Percentiles rank a stretch among this genome's conserved stretches.
Evolutionary conservation across 2,329 filamentous ascomycete species (phyloP).

Genomic region (Thermoascus crustaceus): DNA sequence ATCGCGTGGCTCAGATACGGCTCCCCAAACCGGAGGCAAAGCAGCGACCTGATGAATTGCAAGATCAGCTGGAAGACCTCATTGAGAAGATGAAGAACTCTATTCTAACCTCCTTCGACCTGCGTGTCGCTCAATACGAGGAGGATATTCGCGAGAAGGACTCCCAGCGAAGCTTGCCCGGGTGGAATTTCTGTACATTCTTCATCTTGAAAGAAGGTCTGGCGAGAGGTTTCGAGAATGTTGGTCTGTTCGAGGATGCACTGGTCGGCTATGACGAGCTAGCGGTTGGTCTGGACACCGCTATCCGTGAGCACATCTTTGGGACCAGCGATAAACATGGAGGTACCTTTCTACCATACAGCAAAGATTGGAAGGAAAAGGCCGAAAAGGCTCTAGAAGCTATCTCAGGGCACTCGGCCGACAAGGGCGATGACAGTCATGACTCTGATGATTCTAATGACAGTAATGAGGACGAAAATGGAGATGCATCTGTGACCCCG

Average conservation of each 20-base stretch:
- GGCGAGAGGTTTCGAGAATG: constrained; percentile 88
- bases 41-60: constrained; percentile 68
- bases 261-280: constrained; percentile 92
- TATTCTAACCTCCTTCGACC: constrained; percentile 84
- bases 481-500: constrained; percentile 16
- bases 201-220: constrained; percentile 96
- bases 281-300: constrained; percentile 72
- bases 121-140: constrained; percentile 86
- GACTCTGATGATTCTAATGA: constrained; percentile 19
- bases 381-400: constrained; percentile 47
- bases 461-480: constrained; percentile 20
- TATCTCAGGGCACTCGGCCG: constrained; percentile 6
- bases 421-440: constrained; percentile 7
- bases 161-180: constrained; percentile 72
- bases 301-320: constrained; percentile 65
- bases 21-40: constrained; percentile 47
- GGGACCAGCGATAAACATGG: constrained; percentile 58
- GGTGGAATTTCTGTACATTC: constrained; percentile 99
- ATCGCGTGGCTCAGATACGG: constrained; percentile 78
- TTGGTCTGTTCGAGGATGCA: constrained; percentile 91
- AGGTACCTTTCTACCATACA: constrained; percentile 62
- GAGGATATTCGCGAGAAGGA: constrained; percentile 96
- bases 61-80: constrained; percentile 75
- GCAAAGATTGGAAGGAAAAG: constrained; percentile 60
- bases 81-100: constrained; percentile 77